These are phyloP conservation scores for Epicoccum nigrum DNA, from an alignment of 2,329 filamentous ascomycete species.

Conservation along the genomic window DNA sequence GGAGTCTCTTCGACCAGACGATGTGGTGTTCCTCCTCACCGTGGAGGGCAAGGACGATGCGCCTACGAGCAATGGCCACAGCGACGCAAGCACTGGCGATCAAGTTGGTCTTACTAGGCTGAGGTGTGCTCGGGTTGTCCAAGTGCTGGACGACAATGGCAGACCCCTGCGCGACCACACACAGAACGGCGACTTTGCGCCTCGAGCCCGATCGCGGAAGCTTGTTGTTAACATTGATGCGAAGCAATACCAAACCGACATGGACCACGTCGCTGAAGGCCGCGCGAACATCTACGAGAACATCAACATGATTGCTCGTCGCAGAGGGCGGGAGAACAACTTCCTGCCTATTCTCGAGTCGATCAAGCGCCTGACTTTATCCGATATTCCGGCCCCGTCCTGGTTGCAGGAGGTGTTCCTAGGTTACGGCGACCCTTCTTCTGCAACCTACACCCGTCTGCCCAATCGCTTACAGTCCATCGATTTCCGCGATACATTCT, in stretches of 20 bases:
- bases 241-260: slow-evolving; percentile 77
- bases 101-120: slow-evolving; percentile 72
- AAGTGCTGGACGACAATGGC: slow-evolving; percentile 85
- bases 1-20: slow-evolving; percentile 84
- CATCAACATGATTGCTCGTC: slow-evolving; percentile 84
- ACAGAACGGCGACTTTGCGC: slow-evolving; percentile 67
- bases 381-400: slow-evolving; percentile 81
- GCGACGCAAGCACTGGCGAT: slow-evolving; percentile 58
- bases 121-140: slow-evolving; percentile 83
- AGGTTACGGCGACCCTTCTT: slow-evolving; percentile 92
- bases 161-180: slow-evolving; percentile 70
- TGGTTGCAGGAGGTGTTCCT: slow-evolving; percentile 98
- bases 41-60: slow-evolving; percentile 67
- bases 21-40: slow-evolving; percentile 85
- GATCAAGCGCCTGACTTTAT: slow-evolving; percentile 82
- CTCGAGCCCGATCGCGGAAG: slow-evolving; percentile 66
- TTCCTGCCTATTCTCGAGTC: slow-evolving; percentile 94
- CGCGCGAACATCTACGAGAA: slow-evolving; percentile 79
- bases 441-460: slow-evolving; percentile 84
- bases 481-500: slow-evolving; percentile 92
- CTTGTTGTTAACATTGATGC: slow-evolving; percentile 84
- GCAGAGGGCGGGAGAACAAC: slow-evolving; percentile 91
- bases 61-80: slow-evolving; percentile 62
- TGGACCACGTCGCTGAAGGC: slow-evolving; percentile 67
- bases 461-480: slow-evolving; percentile 77